Evolutionary conservation across 352 stramenopile genomes (phyloP).

Genomic region (Pythium rhizo-oryzae): DNA sequence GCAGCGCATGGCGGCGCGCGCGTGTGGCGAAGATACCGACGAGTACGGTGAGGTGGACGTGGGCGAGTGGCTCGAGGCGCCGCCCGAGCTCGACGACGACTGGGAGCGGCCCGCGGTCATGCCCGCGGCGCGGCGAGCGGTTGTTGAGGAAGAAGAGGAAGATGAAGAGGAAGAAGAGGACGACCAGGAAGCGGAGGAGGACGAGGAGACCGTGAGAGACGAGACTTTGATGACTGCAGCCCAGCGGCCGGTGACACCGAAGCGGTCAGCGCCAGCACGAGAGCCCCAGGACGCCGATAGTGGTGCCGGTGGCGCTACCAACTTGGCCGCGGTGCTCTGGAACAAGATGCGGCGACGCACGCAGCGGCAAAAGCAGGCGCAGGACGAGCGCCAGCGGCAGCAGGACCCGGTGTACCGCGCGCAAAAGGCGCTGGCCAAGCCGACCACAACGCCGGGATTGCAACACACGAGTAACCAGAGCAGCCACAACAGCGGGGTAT

Average conservation of each 20-base stretch:
- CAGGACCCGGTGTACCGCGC: constrained; percentile 59
- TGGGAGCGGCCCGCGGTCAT: constrained; percentile 59
- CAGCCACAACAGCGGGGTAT: neutral
- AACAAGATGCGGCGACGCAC: constrained; percentile 67
- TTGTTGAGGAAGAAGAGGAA: neutral
- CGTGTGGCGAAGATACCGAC: constrained; percentile 21
- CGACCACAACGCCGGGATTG: neutral
- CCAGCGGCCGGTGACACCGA: neutral
- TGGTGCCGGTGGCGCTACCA: neutral
- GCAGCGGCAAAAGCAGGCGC: constrained; percentile 40
- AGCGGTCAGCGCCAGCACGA: neutral
- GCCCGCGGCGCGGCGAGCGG: neutral
- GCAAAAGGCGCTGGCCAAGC: constrained; percentile 54
- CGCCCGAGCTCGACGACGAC: constrained; percentile 59
- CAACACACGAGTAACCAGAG: neutral
- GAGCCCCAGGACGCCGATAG: no score
- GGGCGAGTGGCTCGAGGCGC: constrained; percentile 55
- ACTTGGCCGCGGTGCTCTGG: constrained; percentile 54
- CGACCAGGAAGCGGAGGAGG: neutral
- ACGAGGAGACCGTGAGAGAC: neutral
- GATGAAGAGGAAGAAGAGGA: constrained; percentile 9
- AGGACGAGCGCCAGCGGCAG: constrained; percentile 42
- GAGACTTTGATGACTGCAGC: neutral
- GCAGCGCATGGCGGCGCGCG: constrained; percentile 19
- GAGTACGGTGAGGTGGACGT: constrained; percentile 58